phyloP scores from a whole-genome alignment of 768 basidiomycete species.

The Mycena kentingensis region DNA sequence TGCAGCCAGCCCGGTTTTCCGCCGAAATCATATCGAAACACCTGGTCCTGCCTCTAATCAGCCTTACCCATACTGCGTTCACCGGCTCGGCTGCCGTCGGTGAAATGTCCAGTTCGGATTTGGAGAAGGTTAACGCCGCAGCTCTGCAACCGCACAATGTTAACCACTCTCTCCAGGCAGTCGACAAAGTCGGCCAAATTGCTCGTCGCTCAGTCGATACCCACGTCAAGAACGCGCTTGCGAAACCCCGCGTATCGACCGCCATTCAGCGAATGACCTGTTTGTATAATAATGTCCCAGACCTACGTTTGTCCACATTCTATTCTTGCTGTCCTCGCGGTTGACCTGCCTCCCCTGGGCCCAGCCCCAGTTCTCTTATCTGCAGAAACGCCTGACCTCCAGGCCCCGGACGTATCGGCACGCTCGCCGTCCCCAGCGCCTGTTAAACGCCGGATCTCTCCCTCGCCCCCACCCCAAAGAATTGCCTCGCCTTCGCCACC shows the following conservation, averaged over 20 bases:
- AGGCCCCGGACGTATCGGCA: conserved; percentile 22
- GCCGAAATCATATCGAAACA: conserved; percentile 78
- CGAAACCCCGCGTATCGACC: conserved; percentile 68
- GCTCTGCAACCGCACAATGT: conserved; percentile 9
- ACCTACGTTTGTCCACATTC: conserved; percentile 61
- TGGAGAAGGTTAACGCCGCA: conserved; percentile 59
- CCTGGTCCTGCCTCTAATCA: conserved; percentile 76
- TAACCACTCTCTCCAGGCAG: conserved; percentile 51
- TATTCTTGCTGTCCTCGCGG: conserved; percentile 8
- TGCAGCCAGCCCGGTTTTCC: conserved; percentile 61
- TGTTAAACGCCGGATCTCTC: conserved; percentile 18
- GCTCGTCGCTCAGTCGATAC: conserved; percentile 70
- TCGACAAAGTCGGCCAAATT: conserved; percentile 70
- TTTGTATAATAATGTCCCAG: conserved; percentile 64
- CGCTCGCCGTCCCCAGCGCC: conserved; percentile 20
- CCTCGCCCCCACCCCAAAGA: conserved; percentile 16
- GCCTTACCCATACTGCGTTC: conserved; percentile 67
- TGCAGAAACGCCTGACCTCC: conserved; percentile 47
- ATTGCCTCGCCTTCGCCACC: not conserved
- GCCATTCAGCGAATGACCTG: conserved; percentile 72
- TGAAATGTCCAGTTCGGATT: conserved; percentile 56
- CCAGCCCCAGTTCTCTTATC: conserved; percentile 56
- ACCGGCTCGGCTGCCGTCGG: conserved; percentile 57
- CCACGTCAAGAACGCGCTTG: conserved; percentile 70
- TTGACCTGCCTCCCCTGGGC: conserved; percentile 16